Percentiles rank a stretch among this genome's conserved stretches.
Conservation (phyloP, 768 basidiomycete species). For the Macrocybe gigantea region DNA sequence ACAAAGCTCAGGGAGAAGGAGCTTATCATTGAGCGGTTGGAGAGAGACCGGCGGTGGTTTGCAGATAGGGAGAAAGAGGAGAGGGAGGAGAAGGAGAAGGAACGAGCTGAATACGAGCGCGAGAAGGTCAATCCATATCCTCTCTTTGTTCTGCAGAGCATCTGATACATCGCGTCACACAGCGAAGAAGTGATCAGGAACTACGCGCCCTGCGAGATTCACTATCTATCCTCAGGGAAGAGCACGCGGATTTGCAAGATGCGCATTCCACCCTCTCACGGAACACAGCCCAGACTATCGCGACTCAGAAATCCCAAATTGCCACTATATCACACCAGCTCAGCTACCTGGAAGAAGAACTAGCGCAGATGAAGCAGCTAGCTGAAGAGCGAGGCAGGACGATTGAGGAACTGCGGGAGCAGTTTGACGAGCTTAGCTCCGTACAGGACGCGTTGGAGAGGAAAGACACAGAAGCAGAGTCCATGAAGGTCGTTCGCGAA, state of each 20-base stretch:
- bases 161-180: neutral
- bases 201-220: slow-evolving; percentile 44
- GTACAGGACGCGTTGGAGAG: slow-evolving; percentile 22
- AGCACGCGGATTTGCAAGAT: slow-evolving; percentile 59
- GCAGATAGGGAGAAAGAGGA: slow-evolving; percentile 66
- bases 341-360: slow-evolving; percentile 41
- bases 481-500: slow-evolving; percentile 58
- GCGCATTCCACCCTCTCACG: slow-evolving; percentile 42
- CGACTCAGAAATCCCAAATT: slow-evolving; percentile 47
- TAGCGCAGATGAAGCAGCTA: slow-evolving; percentile 31
- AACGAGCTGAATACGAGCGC: slow-evolving; percentile 41
- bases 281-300: slow-evolving; percentile 40
- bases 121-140: slow-evolving; percentile 48
- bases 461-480: slow-evolving; percentile 37
- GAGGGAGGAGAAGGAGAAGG: slow-evolving; percentile 58
- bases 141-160: neutral
- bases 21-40: slow-evolving; percentile 53
- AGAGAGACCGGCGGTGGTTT: slow-evolving; percentile 65
- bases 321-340: slow-evolving; percentile 41
- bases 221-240: slow-evolving; percentile 45
- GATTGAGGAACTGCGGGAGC: slow-evolving; percentile 38
- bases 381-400: slow-evolving; percentile 35
- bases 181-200: slow-evolving; percentile 33
- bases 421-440: slow-evolving; percentile 38
- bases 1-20: slow-evolving; percentile 65